Base-by-base conservation (phyloP, 192 early-diverging fungal genomes). In the Entomortierella chlamydospora region DNA sequence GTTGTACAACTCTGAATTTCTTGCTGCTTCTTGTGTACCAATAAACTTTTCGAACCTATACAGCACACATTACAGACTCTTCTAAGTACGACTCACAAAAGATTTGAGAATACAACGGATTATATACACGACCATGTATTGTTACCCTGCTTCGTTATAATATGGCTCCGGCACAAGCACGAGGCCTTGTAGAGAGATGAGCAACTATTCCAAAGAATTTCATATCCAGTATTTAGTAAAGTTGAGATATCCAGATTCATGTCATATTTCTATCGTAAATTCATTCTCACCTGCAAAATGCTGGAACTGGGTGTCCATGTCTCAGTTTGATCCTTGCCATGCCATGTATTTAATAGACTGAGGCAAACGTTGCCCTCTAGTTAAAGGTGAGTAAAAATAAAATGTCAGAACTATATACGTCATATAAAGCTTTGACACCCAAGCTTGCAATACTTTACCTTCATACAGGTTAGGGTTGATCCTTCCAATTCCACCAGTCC, bases 401-500 rank as follows among this genome's bases (percentile, higher is more conserved):
- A n/a, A n/a, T n/a, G n/a, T n/a, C n/a, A n/a, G 34, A 7, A 10
- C 34, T 37, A 37, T 37, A 37, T 7, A 37, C 4, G 4, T 37
- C 34, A 37, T n/a, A n/a, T n/a, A n/a, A n/a, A 10, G 10, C 34
- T 37, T 37, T 10, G 10, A 10, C 34, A 37, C 10, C 10, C 34
- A 37, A 37, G 4, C 34, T 37, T 10, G 13, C 25, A 12, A 7
- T 43, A 57, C 39, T 61, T 17, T 69, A 67, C 79, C 84, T 63
- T 90, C 88, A 57, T 90, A 90, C 23, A 90, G 42, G 62, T 90
- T 90, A 10, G 88, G 88, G 54, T 90, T 90, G 41, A 90, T 73
- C 57, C 85, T 69, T 37, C 88, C 88, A 22, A 87, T 70, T 6
- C 88, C 87, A 12, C 74, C 80, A 6, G 87, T 87, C 85, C 83